Conservation (phyloP, 2,329 filamentous ascomycete genomes). For the Ascochyta lentis region DNA sequence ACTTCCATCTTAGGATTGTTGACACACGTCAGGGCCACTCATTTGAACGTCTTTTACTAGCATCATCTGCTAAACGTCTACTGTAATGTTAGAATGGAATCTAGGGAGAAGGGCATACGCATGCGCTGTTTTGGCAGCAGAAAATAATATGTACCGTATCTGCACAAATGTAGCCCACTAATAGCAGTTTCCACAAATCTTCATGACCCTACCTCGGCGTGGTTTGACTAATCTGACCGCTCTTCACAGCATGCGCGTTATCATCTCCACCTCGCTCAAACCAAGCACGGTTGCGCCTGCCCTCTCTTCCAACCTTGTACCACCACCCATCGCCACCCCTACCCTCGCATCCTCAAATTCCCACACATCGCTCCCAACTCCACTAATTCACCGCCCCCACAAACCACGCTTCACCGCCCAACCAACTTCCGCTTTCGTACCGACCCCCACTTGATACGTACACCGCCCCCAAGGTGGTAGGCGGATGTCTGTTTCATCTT, state of each 20-base stretch:
- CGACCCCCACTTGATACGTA: neutral
- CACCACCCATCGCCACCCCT: neutral
- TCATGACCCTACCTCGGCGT: neutral
- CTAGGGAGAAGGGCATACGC: neutral
- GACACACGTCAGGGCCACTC: constrained; percentile 29
- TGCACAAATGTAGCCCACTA: neutral
- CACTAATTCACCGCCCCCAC: neutral
- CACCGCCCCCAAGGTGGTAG: neutral
- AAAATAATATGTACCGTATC: constrained; percentile 1
- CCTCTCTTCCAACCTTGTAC: neutral
- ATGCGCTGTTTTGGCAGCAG: neutral
- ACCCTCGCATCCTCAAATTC: neutral
- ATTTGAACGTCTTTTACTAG: constrained; percentile 4
- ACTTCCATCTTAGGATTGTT: neutral
- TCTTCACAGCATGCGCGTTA: neutral
- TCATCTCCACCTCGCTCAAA: neutral
- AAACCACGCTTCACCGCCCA: neutral
- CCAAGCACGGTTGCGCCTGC: no score
- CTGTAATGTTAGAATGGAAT: neutral
- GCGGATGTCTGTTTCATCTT: neutral
- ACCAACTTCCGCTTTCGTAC: neutral
- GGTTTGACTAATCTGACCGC: neutral
- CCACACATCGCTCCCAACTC: neutral
- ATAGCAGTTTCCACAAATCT: neutral
- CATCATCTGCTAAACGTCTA: neutral